phyloP scores from a whole-genome alignment of 2,329 filamentous ascomycete species.

The Karstenula rhodostoma region DNA sequence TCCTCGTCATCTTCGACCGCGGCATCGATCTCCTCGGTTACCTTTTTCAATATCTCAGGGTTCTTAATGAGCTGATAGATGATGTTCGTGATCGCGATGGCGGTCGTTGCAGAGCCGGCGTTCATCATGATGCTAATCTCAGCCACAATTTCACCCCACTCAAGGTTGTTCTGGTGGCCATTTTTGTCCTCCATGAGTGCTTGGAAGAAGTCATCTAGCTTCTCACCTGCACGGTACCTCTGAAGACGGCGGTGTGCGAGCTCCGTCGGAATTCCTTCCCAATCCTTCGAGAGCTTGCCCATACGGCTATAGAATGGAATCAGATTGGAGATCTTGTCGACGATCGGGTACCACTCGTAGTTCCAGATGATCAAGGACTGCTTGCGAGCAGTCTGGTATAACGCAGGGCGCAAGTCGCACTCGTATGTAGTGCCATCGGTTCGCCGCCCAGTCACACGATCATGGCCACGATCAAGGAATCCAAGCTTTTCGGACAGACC shows the following conservation, averaged over 20 bases:
- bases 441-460: constrained; percentile 53
- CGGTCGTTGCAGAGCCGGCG: constrained; percentile 62
- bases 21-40: constrained; percentile 37
- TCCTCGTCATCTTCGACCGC: constrained; percentile 39
- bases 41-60: constrained; percentile 43
- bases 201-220: constrained; percentile 67
- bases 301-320: constrained; percentile 56
- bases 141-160: constrained; percentile 66
- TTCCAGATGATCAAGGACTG: constrained; percentile 61
- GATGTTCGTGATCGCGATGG: constrained; percentile 62
- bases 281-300: constrained; percentile 53
- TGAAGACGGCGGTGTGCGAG: constrained; percentile 55
- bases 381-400: constrained; percentile 61
- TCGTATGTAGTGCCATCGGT: constrained; percentile 58
- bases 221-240: constrained; percentile 61
- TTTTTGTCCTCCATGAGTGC: constrained; percentile 63
- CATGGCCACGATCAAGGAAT: constrained; percentile 60
- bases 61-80: constrained; percentile 62
- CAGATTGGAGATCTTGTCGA: constrained; percentile 58
- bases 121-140: constrained; percentile 62
- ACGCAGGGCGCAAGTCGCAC: constrained; percentile 58
- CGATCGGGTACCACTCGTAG: constrained; percentile 60
- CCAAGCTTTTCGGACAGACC: constrained; percentile 61
- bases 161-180: constrained; percentile 56
- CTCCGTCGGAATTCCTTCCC: constrained; percentile 59